Evolutionary conservation across 495 filamentous ascomycete species (phyloP).

Genomic region (Penicillium riverlandense): DNA sequence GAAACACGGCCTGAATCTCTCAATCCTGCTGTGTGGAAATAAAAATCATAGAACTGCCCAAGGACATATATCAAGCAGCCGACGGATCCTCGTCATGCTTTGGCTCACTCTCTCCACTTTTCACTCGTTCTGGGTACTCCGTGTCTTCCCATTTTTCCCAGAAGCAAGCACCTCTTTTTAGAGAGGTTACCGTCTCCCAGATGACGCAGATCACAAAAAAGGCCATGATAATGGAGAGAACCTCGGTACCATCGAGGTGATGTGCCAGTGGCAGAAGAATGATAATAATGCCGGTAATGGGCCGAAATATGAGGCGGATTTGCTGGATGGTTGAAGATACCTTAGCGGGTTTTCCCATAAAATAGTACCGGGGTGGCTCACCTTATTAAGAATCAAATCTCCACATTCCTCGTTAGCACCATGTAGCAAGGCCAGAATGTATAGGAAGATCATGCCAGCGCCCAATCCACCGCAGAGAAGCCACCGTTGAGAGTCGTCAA

Average conservation of each 20-base stretch:
- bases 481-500: slow-evolving; percentile 25
- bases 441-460: slow-evolving; percentile 29
- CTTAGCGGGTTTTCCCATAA: background rate
- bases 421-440: slow-evolving; percentile 25
- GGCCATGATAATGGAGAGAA: slow-evolving; percentile 28
- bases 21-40: no score
- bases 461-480: slow-evolving; percentile 31
- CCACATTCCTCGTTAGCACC: slow-evolving; percentile 19
- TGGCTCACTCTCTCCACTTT: background rate
- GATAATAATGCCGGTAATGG: slow-evolving; percentile 20
- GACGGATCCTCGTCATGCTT: background rate
- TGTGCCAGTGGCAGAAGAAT: slow-evolving; percentile 23
- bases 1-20: no score
- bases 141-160: slow-evolving; percentile 29
- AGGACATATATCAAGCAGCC: background rate
- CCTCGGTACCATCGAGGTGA: slow-evolving; percentile 16
- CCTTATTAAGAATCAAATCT: slow-evolving; percentile 21
- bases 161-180: slow-evolving; percentile 18
- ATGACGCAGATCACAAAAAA: slow-evolving; percentile 22
- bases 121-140: slow-evolving; percentile 17
- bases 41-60: no score
- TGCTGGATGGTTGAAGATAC: slow-evolving; percentile 3
- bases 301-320: slow-evolving; percentile 26
- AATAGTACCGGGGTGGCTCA: background rate
- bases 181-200: slow-evolving; percentile 28